Base-by-base conservation (phyloP, 495 filamentous ascomycete species). In the Cladorrhinum samala region DNA sequence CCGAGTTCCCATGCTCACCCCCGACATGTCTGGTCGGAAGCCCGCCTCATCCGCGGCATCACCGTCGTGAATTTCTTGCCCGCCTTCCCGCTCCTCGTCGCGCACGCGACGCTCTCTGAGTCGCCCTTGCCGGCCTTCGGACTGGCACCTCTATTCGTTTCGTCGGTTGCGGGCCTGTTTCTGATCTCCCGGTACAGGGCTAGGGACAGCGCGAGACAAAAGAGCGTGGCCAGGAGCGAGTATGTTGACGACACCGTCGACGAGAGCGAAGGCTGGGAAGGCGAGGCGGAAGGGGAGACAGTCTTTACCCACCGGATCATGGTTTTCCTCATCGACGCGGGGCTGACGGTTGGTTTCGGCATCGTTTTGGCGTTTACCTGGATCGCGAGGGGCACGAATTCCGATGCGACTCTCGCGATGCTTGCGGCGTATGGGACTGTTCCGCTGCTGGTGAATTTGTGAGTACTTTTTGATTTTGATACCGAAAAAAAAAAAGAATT, bases 21-120 rank as follows among this genome's bases (percentile, higher is more conserved):
- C 39, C 18, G 40, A 27, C 38, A 36, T 21, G 37, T 17, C 52
- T 42, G 46, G 47, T 41, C 48, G 53, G 8, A 53, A 20, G 37
- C 50, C 41, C 48, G 52, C 5, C 14, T 46, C n/a, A 64, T 75
- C 43, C 71, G 71, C 52, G 61, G 67, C 16, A 68, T 73, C 39
- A 69, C 72, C 30, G 63, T 67, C 46, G 63, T 73, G 46, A 67
- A 75, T 50, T 78, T 82, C 61, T 58, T 81, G 9, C 78, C 77
- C 40, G 77, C 77, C 45, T 80, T 82, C 52, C 72, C 74, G 3
- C 69, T 73, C n/a, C 67, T 64, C 37, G 50, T 75, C 45, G 56
- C 63, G 2, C 64, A 72, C 60, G 77, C 60, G 69, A 66, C 58
- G 54, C 65, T 70, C 30, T 69, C 72, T 23, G 19, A 51, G 16